These are phyloP conservation scores for Chaetomium olivaceum DNA, from an alignment of 2,329 filamentous ascomycete genomes.

Conservation along the genomic window DNA sequence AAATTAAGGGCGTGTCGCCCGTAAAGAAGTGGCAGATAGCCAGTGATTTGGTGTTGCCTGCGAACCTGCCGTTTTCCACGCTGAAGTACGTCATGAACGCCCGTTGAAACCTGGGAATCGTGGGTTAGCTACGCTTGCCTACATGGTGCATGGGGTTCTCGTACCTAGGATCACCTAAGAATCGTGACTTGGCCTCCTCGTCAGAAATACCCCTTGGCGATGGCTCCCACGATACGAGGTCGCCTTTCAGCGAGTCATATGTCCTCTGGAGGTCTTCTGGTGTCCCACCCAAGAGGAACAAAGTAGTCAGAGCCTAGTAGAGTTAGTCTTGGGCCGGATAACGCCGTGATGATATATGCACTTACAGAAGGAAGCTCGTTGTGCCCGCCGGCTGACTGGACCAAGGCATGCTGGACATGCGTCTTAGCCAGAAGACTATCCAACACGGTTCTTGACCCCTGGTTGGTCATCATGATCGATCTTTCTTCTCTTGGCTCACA, in stretches of 20 bases:
- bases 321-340: slow-evolving; percentile 3
- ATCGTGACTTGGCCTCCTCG: slow-evolving; percentile 17
- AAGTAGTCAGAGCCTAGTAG: slow-evolving; percentile 28
- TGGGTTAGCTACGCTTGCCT: background rate
- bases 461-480: slow-evolving; percentile 24
- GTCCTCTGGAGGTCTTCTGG: slow-evolving; percentile 26
- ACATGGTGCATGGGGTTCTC: background rate
- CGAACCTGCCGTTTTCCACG: slow-evolving; percentile 29
- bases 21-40: slow-evolving; percentile 27
- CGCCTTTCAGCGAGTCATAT: slow-evolving; percentile 23
- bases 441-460: slow-evolving; percentile 25
- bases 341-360: too few species aligned
- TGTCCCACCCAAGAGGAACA: slow-evolving; percentile 26
- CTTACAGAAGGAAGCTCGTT: slow-evolving; percentile 32
- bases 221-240: slow-evolving; percentile 28
- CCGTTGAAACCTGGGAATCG: slow-evolving; percentile 31
- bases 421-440: slow-evolving; percentile 30
- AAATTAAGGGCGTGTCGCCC: slow-evolving; percentile 29
- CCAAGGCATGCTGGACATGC: slow-evolving; percentile 31
- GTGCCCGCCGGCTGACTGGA: slow-evolving; percentile 27
- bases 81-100: slow-evolving; percentile 36
- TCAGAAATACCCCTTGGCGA: slow-evolving; percentile 31
- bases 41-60: slow-evolving; percentile 27
- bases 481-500: background rate
- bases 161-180: slow-evolving; percentile 32